phyloP scores from a whole-genome alignment of 352 stramenopile species.

The Labyrinthula sp. region DNA sequence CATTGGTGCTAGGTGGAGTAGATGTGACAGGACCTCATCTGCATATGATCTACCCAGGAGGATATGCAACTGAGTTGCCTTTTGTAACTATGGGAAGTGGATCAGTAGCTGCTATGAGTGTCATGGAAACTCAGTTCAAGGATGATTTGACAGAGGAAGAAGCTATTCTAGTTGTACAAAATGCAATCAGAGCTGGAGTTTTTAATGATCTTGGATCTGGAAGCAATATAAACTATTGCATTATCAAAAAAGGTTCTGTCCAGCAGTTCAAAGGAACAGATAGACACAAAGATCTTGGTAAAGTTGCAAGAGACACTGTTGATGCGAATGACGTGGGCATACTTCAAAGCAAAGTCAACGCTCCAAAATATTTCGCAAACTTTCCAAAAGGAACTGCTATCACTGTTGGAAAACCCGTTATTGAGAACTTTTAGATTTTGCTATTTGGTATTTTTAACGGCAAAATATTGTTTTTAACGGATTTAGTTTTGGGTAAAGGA shows the following conservation, averaged over 20 bases:
- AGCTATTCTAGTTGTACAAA: constrained; percentile 79
- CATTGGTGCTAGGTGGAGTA: constrained; percentile 87
- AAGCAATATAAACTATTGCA: constrained; percentile 81
- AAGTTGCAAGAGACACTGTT: no score
- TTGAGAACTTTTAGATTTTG: no score
- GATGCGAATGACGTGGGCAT: no score
- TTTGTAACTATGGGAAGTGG: constrained; percentile 97
- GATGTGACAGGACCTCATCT: constrained; percentile 79
- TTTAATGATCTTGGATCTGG: constrained; percentile 95
- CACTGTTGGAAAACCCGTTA: no score
- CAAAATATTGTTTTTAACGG: no score
- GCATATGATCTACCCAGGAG: constrained; percentile 93
- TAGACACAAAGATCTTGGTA: no score
- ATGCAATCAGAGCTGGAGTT: constrained; percentile 81
- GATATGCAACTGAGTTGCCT: constrained; percentile 77
- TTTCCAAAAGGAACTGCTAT: no score
- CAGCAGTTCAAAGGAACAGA: no score
- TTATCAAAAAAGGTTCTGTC: constrained; percentile 73
- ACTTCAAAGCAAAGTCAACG: no score
- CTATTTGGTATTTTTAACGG: no score
- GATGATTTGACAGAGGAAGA: constrained; percentile 82
- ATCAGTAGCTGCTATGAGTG: constrained; percentile 85
- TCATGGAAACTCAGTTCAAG: constrained; percentile 78
- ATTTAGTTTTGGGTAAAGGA: no score
- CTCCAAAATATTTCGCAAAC: no score